Base-by-base conservation (phyloP, 768 basidiomycete species). In the Amanita pseudoporphyria region DNA sequence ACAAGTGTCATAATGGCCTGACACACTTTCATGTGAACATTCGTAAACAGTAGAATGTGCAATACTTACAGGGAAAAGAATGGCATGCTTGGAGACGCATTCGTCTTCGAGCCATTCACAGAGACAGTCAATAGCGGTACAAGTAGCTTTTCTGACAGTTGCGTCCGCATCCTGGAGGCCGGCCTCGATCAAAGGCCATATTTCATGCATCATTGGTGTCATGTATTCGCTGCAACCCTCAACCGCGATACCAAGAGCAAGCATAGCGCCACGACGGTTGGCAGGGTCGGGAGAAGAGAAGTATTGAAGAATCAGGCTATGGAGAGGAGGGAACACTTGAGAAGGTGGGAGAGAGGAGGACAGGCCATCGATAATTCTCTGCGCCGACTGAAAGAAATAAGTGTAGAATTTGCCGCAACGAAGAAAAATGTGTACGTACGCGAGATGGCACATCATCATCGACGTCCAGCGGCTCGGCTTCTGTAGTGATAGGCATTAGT, bases 171-270 rank as follows among this genome's bases (percentile, higher is more conserved):
- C 96, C 53, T 75, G 77, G 28, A 99, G 79, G 56, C 94, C 94
- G 43, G 79, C 73, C 61, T 96, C 88, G 57, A 99, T 82, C 49
- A 95, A 74, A 1, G 94, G 93, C 96, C 96, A 99, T 24, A 99
- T 83, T 58, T 89, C 77, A 53, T 64, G 67, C 77, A 99, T 91
- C 57, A 92, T 76, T 7, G 94, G 91, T 30, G 91, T 90, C 81
- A 99, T 97, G 69, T 72, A 98, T 71, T 98, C 94, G 68, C 87
- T 90, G 72, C 95, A 97, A 14, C 96, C 96, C 65, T 99, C 96
- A 51, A 98, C 92, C 39, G 84, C 81, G 44, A 98, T 90, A 55
- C 96, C 96, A 44, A 99, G 81, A 1, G 94, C 88, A 59, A 95
- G 89, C 71, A 98, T 84, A 6, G 93, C 95, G 42, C 89, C 88